Percentiles rank a stretch among this genome's conserved stretches.
Evolutionary conservation across 192 early-diverging fungal genomes (phyloP).

Genomic region (Gonapodya sp.): DNA sequence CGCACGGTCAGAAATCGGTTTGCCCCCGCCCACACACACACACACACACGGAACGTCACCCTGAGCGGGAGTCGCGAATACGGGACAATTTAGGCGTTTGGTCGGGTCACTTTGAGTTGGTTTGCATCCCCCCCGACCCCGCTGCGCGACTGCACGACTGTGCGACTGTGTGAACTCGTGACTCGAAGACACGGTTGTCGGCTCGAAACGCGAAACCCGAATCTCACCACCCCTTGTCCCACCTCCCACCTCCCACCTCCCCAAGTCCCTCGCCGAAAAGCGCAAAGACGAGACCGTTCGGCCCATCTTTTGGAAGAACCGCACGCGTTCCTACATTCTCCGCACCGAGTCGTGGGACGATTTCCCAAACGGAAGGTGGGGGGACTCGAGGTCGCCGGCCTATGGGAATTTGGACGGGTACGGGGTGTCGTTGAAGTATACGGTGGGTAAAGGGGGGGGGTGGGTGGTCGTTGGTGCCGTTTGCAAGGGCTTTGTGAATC

Average conservation of each 20-base stretch:
- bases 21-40: too few relatives aligned
- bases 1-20: too few relatives aligned
- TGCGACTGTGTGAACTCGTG: too few relatives aligned
- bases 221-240: background rate
- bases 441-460: slow-evolving; percentile 17
- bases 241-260: slow-evolving; percentile 5
- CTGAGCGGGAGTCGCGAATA: too few relatives aligned
- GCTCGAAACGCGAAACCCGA: too few relatives aligned
- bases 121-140: too few relatives aligned
- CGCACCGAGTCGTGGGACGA: slow-evolving; percentile 93
- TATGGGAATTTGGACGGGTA: slow-evolving; percentile 77
- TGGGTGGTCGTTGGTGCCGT: background rate
- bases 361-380: slow-evolving; percentile 98
- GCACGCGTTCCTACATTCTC: slow-evolving; percentile 78
- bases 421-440: slow-evolving; percentile 67
- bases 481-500: too few relatives aligned
- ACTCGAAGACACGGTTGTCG: too few relatives aligned
- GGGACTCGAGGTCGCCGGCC: slow-evolving; percentile 87
- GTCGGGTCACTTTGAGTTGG: background rate
- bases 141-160: too few relatives aligned
- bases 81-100: slow-evolving; percentile 13
- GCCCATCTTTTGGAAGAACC: slow-evolving; percentile 98
- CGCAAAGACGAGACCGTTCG: slow-evolving; percentile 89
- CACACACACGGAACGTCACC: too few relatives aligned
- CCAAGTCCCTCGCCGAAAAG: slow-evolving; percentile 70